A percentile compares a stretch with the other conserved stretches of the same genome.
These are phyloP conservation scores for Otatea glauca DNA, from an alignment of 176 grass and related monocot species.

Conservation along the genomic window DNA sequence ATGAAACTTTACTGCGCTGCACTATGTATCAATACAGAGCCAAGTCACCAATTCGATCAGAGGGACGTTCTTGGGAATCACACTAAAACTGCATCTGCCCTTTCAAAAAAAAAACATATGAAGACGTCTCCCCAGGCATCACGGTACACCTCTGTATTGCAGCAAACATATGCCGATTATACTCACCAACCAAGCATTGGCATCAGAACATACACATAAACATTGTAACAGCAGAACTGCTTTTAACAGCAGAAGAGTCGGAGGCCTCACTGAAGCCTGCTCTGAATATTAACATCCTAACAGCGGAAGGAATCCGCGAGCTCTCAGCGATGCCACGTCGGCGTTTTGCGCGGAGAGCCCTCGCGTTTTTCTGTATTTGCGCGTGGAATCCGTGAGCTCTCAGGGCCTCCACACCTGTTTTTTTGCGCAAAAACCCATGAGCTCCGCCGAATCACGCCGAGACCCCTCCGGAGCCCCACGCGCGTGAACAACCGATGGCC, in stretches of 20 bases:
- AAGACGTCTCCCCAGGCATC: slow-evolving; percentile 31
- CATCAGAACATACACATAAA: background rate
- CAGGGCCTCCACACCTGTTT: too few relatives aligned
- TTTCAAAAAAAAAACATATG: too few relatives aligned
- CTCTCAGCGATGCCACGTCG: too few relatives aligned
- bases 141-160: slow-evolving; percentile 10
- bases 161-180: slow-evolving; percentile 4
- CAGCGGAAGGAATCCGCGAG: too few relatives aligned
- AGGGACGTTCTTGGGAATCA: slow-evolving; percentile 38
- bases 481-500: too few relatives aligned
- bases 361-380: too few relatives aligned
- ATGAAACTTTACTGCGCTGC: slow-evolving; percentile 26
- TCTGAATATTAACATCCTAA: too few relatives aligned
- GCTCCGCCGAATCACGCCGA: too few relatives aligned
- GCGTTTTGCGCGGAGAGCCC: too few relatives aligned
- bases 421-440: too few relatives aligned
- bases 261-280: background rate
- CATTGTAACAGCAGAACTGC: background rate
- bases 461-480: too few relatives aligned
- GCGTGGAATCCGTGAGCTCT: too few relatives aligned
- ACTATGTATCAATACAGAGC: slow-evolving; percentile 9
- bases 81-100: slow-evolving; percentile 11
- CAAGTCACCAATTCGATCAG: background rate
- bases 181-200: slow-evolving; percentile 23
- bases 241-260: background rate